These are phyloP conservation scores for Lunularia cruciata DNA, from an alignment of 225 moss, liverwort and hornwort genomes.

Conservation along the genomic window DNA sequence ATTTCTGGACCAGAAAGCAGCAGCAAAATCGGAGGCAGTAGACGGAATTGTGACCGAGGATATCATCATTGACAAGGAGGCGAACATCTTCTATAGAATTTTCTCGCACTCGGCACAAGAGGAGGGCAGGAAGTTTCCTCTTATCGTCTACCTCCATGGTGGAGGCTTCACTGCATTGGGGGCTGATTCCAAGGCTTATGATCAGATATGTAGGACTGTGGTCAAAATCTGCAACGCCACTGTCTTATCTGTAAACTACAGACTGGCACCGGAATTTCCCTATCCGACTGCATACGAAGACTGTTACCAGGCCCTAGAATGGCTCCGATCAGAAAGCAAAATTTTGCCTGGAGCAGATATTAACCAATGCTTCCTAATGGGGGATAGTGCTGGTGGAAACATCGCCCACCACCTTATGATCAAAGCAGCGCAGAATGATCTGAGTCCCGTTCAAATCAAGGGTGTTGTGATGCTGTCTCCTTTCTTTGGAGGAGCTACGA, in stretches of 20 bases:
- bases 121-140: neutral
- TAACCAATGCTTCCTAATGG: constrained; percentile 13
- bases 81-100: neutral
- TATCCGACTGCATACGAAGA: constrained; percentile 60
- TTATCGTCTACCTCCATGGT: constrained; percentile 59
- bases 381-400: constrained; percentile 27
- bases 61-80: neutral
- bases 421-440: neutral
- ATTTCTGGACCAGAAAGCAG: neutral
- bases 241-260: constrained; percentile 65
- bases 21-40: constrained; percentile 36
- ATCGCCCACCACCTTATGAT: constrained; percentile 13
- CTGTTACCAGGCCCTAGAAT: constrained; percentile 42
- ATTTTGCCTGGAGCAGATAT: neutral
- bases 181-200: constrained; percentile 33
- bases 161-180: constrained; percentile 58
- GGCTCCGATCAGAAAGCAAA: constrained; percentile 26
- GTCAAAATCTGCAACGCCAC: constrained; percentile 41
- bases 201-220: constrained; percentile 48
- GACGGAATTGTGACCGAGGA: neutral
- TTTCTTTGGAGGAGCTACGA: constrained; percentile 31
- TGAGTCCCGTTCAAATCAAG: constrained; percentile 7
- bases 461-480: constrained; percentile 11
- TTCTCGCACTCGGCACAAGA: constrained; percentile 23
- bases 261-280: constrained; percentile 51